Conservation (phyloP, 1,139 yeast genomes). For the Taphrina flavorubra region DNA sequence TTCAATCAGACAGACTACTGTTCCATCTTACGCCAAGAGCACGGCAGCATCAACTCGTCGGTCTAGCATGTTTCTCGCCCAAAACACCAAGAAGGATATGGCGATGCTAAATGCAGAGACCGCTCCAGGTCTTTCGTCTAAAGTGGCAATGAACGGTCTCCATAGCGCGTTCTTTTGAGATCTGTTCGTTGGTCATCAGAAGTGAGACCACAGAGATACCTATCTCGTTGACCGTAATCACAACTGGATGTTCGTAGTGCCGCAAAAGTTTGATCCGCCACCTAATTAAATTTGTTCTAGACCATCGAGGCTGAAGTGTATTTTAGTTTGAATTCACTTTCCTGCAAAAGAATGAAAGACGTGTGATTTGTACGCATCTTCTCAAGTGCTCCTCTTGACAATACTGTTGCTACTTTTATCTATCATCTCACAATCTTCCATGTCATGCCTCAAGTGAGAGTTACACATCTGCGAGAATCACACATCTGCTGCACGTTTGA, state of each 20-base stretch:
- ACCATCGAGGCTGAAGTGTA: not conserved
- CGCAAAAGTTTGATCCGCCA: constrained; percentile 15
- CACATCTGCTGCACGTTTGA: too few relatives aligned
- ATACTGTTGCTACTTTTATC: too few relatives aligned
- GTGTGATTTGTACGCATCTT: too few relatives aligned
- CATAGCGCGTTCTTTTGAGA: constrained; percentile 14
- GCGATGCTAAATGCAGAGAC: not conserved
- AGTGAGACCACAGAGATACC: too few relatives aligned
- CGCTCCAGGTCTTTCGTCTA: not conserved
- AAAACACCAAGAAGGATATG: not conserved
- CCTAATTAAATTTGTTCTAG: constrained; percentile 6
- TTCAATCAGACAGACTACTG: not conserved
- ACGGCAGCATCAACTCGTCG: constrained; percentile 25
- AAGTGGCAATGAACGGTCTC: not conserved
- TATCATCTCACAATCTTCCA: too few relatives aligned
- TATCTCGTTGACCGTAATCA: not conserved
- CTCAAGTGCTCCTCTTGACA: too few relatives aligned
- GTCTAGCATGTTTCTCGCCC: constrained; percentile 7
- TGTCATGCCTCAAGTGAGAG: too few relatives aligned
- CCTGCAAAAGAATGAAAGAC: too few relatives aligned
- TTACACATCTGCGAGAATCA: too few relatives aligned
- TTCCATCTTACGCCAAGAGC: constrained; percentile 30
- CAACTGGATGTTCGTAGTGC: not conserved
- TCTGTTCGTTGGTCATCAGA: not conserved
- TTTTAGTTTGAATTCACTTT: too few relatives aligned